These are phyloP conservation scores for Picea abies DNA, from an alignment of 83 land plant species.

Conservation along the genomic window DNA sequence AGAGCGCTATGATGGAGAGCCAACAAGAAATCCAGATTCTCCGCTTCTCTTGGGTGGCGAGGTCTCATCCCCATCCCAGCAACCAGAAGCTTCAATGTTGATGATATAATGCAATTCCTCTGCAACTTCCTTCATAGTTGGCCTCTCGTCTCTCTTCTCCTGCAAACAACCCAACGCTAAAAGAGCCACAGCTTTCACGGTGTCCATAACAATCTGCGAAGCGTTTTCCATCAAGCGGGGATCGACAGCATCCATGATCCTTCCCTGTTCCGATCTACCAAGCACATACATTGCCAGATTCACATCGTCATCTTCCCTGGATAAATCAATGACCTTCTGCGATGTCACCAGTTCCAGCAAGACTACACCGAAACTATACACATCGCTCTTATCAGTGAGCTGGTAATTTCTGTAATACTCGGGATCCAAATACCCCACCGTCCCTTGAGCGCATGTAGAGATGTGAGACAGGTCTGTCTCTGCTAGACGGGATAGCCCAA, in stretches of 20 bases:
- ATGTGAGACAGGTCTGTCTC: constrained; percentile 39
- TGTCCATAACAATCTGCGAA: constrained; percentile 29
- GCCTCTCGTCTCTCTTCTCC: constrained; percentile 49
- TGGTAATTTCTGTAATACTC: constrained; percentile 55
- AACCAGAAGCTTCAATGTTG: constrained; percentile 22
- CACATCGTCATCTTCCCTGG: constrained; percentile 40
- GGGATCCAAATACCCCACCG: constrained; percentile 58
- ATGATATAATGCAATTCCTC: constrained; percentile 60
- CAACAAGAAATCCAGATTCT: no score
- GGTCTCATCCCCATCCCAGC: not conserved
- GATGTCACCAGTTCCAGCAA: constrained; percentile 61
- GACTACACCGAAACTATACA: constrained; percentile 59
- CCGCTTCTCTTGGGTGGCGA: no score
- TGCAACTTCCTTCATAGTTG: constrained; percentile 59
- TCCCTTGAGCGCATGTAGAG: constrained; percentile 61
- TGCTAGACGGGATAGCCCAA: constrained; percentile 55
- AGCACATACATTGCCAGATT: constrained; percentile 48
- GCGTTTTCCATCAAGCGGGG: constrained; percentile 26
- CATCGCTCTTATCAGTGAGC: constrained; percentile 67
- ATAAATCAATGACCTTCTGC: constrained; percentile 53
- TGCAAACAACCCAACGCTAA: constrained; percentile 58
- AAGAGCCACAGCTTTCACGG: constrained; percentile 43
- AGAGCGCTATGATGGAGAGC: no score
- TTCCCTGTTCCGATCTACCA: constrained; percentile 33
- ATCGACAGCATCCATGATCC: constrained; percentile 42